Base-by-base conservation (phyloP, 176 grass and related monocot genomes). In the Puya raimondii region DNA sequence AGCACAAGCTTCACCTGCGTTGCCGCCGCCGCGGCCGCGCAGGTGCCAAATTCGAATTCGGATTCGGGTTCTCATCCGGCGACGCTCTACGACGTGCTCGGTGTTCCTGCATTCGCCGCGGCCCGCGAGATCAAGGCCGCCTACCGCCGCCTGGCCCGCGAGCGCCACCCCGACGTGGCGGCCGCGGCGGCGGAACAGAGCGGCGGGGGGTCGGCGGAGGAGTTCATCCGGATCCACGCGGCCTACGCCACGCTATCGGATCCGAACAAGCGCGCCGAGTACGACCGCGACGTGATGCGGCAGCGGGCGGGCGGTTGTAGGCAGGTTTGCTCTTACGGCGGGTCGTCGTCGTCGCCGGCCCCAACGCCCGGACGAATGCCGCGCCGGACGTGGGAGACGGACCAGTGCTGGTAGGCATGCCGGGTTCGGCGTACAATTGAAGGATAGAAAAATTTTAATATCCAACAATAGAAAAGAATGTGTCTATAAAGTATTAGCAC, bases 221-320 rank as follows among this genome's bases (percentile, higher is more conserved):
- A 77, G 4, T 96, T 96, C 85, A 91, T 96, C 48, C 71, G 72
- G 53, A 68, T 96, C 51, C 91, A 88, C 74, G 63, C 75, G 1
- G 85, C 88, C 17, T 96, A 96, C 64, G 65, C 88, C 73, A 84
- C 85, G 72, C 82, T 96, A 6, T 80, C 85, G 7, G 80, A 96
- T 21, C 83, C 88, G n/a, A 74, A 82, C 51, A 69, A 84, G 69
- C 80, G 91, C n/a, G 83, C 83, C 8, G 72, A 77, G 2, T 96
- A 96, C 71, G 91, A 96, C 63, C 72, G 85, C 12, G 15, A 47
- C 48, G 56, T 85, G 25, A 64, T 51, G 22, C 16, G 0, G 12
- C 70, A 13, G 57, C 70, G 15, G 12, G 16, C 52, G 0, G 0
- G 66, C 47, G 54, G 48, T 1, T 10, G n/a, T 20, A 20, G 56